Evolutionary conservation across 2,329 filamentous ascomycete species (phyloP).

Genomic region (Fusarium dlaminii): DNA sequence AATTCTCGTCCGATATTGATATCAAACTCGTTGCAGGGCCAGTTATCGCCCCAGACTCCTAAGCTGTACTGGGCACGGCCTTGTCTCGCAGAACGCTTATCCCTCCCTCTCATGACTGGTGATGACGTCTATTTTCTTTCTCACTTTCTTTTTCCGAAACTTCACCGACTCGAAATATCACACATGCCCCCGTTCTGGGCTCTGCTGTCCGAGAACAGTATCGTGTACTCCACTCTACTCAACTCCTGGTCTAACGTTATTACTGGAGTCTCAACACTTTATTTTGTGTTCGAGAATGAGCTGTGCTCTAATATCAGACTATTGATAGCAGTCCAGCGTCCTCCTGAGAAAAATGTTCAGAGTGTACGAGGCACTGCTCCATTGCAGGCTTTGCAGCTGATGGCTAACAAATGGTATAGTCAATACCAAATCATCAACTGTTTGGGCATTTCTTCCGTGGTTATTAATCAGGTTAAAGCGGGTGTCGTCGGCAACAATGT

Average conservation of each 20-base stretch:
- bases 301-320: neutral
- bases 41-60: neutral
- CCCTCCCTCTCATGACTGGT: slow-evolving; percentile 11
- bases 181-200: slow-evolving; percentile 25
- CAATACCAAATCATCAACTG: slow-evolving; percentile 20
- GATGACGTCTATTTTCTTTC: slow-evolving; percentile 33
- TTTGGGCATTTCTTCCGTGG: slow-evolving; percentile 37
- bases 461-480: slow-evolving; percentile 27
- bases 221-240: slow-evolving; percentile 9
- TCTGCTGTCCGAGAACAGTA: neutral
- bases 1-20: neutral
- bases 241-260: neutral
- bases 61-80: slow-evolving; percentile 12
- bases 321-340: neutral
- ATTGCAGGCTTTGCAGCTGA: slow-evolving; percentile 12
- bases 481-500: slow-evolving; percentile 39
- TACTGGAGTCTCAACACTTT: neutral
- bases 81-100: slow-evolving; percentile 18
- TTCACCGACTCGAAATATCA: slow-evolving; percentile 41
- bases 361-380: neutral
- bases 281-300: neutral
- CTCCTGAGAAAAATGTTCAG: neutral
- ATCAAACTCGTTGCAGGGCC: neutral
- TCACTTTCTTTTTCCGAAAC: slow-evolving; percentile 38
- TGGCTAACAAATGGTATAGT: slow-evolving; percentile 39